Percentiles rank a stretch among this genome's conserved stretches.
Conservation (phyloP, 768 basidiomycete genomes). For the Saitozyma podzolica region DNA sequence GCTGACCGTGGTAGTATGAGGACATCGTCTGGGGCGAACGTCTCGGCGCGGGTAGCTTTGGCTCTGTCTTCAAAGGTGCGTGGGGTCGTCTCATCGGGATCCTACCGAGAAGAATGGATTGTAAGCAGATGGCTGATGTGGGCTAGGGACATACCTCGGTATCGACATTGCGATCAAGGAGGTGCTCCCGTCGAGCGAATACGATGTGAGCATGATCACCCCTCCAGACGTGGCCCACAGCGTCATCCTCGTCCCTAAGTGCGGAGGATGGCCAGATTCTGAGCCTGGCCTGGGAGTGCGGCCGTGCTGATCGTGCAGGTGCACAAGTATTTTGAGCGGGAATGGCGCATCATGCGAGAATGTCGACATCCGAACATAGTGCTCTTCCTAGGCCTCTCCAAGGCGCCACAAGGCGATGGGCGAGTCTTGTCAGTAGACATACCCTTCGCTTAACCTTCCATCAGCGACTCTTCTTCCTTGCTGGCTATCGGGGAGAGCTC, state of each 20-base stretch:
- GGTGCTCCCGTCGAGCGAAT: conserved; percentile 84
- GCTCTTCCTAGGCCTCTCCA: conserved; percentile 71
- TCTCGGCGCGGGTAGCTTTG: conserved; percentile 48
- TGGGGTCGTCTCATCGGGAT: background rate
- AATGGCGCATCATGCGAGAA: conserved; percentile 94
- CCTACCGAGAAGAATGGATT: background rate
- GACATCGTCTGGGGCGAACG: conserved; percentile 48
- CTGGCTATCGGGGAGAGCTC: conserved; percentile 23
- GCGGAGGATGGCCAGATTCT: too few relatives aligned
- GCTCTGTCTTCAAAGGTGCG: conserved; percentile 49
- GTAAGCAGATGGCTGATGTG: background rate
- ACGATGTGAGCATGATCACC: conserved; percentile 61
- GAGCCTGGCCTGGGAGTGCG: background rate
- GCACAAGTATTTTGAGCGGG: conserved; percentile 95
- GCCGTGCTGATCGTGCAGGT: conserved; percentile 27
- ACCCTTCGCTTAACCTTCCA: conserved; percentile 49
- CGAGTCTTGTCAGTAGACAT: conserved; percentile 39
- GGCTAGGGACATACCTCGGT: conserved; percentile 79
- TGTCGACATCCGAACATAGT: conserved; percentile 90
- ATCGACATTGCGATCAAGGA: conserved; percentile 97
- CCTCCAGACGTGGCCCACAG: background rate
- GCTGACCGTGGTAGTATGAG: conserved; percentile 32
- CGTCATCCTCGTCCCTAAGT: too few relatives aligned
- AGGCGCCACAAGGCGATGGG: conserved; percentile 41
- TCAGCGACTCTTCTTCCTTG: conserved; percentile 51